These are phyloP conservation scores for Henckelia pumila DNA, from an alignment of 257 asterid species.

Conservation along the genomic window DNA sequence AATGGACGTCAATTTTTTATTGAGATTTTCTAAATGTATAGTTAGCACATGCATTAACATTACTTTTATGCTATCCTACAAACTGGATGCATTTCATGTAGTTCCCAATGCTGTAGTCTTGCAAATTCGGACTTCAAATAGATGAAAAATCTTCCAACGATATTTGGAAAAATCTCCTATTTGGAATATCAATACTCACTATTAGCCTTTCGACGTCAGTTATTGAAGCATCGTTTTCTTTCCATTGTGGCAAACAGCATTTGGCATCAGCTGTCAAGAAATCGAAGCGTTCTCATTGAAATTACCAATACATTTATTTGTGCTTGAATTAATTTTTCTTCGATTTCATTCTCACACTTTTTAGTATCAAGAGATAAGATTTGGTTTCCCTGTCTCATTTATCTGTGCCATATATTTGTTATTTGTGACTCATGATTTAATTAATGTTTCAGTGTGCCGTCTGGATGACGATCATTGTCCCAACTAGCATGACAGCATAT, in stretches of 20 bases:
- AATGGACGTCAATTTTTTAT: background rate
- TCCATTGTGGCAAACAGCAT: background rate
- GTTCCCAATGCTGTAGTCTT: constrained; percentile 4
- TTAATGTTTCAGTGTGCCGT: constrained; percentile 77
- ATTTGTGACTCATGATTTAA: constrained; percentile 13
- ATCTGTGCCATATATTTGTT: constrained; percentile 24
- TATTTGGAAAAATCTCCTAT: background rate
- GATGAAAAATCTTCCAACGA: background rate
- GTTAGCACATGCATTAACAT: constrained; percentile 2
- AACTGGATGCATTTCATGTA: background rate
- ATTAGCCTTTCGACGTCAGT: background rate
- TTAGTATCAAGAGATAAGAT: constrained; percentile 8
- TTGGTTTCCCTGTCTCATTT: constrained; percentile 17
- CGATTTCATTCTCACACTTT: constrained; percentile 1
- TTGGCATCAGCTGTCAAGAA: constrained; percentile 9
- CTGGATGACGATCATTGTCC: constrained; percentile 97
- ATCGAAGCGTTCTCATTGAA: constrained; percentile 14
- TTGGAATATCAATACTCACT: background rate
- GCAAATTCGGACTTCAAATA: background rate
- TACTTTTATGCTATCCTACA: background rate
- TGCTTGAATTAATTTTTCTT: constrained; percentile 7
- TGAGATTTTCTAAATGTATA: background rate
- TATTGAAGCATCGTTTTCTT: background rate
- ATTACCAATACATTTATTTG: constrained; percentile 5
- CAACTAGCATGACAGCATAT: constrained; percentile 98